Evolutionary conservation across 192 early-diverging fungal genomes (phyloP), one percentile per base, ranked within the genome.

Genomic region (Entomortierella lignicola): DNA sequence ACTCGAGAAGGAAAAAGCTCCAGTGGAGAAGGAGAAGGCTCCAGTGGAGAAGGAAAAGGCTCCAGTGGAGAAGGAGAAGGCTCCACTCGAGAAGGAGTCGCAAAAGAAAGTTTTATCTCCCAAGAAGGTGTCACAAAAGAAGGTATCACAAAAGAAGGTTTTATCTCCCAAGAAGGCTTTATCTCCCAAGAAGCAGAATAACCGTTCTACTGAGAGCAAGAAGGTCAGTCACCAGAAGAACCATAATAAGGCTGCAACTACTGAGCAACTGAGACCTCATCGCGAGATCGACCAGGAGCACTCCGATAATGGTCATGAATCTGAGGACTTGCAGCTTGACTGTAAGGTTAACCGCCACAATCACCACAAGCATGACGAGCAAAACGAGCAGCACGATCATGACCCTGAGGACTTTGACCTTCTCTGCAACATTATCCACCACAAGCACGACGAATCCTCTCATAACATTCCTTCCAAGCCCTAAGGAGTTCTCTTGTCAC

Each of bases 401-500:
- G 59, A 65, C 21, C 15, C 29, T 47, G 32, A 43, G 25, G 23
- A 8, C 43, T 42, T 57, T 8, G 20, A 12, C 3, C 57, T 57
- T 21, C 71, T 58, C 63, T 55, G 32, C 61, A 72, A 63, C 29
- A n/a, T 20, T 37, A 26, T 8, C 13, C 70, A 72, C 20, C 21
- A 48, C 42, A 41, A 60, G 27, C 51, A 56, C 39, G 25, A 32
- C 30, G 56, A 71, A 56, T 26, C 11, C 39, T 55, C 58, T 1
- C 60, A 57, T 37, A 56, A n/a, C n/a, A n/a, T n/a, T n/a, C n/a
- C n/a, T n/a, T n/a, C n/a, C n/a, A 71, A 31, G 53, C 34, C 69
- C n/a, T n/a, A 63, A 63, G 54, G 60, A 66, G 43, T 37, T 37
- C 34, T 37, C 10, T 37, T 37, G 10, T 37, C 10, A 37, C 34